phyloP scores from a whole-genome alignment of 495 filamentous ascomycete genomes.

The Neurospora sp. region DNA sequence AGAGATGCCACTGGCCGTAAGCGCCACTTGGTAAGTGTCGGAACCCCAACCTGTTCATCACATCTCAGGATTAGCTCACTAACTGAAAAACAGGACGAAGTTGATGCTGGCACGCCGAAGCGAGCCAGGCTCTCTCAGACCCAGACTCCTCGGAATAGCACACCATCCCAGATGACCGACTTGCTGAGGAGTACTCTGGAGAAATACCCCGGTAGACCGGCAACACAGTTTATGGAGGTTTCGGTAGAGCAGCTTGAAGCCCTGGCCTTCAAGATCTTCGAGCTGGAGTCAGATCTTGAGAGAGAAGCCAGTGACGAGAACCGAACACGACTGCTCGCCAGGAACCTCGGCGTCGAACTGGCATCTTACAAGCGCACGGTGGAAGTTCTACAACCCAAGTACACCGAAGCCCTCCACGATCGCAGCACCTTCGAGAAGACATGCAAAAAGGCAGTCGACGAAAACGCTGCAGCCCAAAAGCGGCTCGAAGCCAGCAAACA shows the following conservation, averaged over 20 bases:
- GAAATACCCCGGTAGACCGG: neutral
- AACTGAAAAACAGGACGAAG: slow-evolving; percentile 14
- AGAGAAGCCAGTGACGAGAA: slow-evolving; percentile 14
- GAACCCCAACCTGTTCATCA: neutral
- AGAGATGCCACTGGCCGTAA: slow-evolving; percentile 20
- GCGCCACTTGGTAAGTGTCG: slow-evolving; percentile 26
- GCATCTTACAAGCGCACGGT: slow-evolving; percentile 17
- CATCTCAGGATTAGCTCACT: slow-evolving; percentile 2
- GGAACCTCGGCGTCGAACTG: slow-evolving; percentile 21
- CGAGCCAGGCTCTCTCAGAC: slow-evolving; percentile 10
- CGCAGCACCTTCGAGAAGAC: slow-evolving; percentile 27
- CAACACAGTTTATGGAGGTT: slow-evolving; percentile 13
- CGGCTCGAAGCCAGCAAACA: slow-evolving; percentile 30
- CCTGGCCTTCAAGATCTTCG: slow-evolving; percentile 22
- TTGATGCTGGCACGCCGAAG: slow-evolving; percentile 18
- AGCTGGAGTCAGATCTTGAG: slow-evolving; percentile 17
- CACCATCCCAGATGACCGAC: slow-evolving; percentile 14
- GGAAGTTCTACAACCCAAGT: slow-evolving; percentile 18
- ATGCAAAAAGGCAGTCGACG: slow-evolving; percentile 17
- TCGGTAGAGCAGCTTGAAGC: slow-evolving; percentile 27
- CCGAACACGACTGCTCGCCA: slow-evolving; percentile 16
- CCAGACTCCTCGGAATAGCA: slow-evolving; percentile 1
- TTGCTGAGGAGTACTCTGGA: slow-evolving; percentile 15
- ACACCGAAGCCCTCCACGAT: slow-evolving; percentile 28
- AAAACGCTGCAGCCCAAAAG: slow-evolving; percentile 3